Evolutionary conservation across 1,284 basidiomycete genomes (phyloP), one percentile per base, ranked within the genome.

Genomic region (Xerocomus amazonicus): DNA sequence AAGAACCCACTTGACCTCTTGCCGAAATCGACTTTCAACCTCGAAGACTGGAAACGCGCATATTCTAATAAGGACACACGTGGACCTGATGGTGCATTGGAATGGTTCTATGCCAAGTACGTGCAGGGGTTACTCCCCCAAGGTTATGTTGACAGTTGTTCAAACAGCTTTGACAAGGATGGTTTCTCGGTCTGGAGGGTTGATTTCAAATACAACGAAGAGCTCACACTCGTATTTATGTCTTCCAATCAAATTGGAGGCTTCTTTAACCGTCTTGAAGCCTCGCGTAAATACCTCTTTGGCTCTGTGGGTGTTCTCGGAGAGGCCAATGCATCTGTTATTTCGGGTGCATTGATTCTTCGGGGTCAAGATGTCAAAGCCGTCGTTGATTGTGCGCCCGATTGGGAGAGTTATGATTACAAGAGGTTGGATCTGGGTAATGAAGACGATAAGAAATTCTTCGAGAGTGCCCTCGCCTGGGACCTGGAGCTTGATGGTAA

Each of bases 51-150:
- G 91, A 98, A 98, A 77, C 86, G 93, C 47, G 87, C 90, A 52
- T 98, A 98, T 80, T 97, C 93, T 61, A 98, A 98, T 87, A 87
- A 89, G 73, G 95, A 97, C 50, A 97, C 95, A 34, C 84, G 90
- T 52, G 88, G 87, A 34, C 57, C 84, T 19, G 83, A 70, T 45
- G 89, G 89, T 51, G 62, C 87, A 41, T 59, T 91, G 23, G 87
- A 92, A 68, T 95, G 91, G 91, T 87, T 95, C 81, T 92, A 94
- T 78, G 66, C 91, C 70, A 86, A 93, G 88, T 92, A 59, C 48
- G 83, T 73, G 7, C 6, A 14, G 1, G 13, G 27, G 2, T 37
- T 34, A 5, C 6, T 7, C 10, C 3, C 38, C 6, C 36, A 9
- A 12, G 33, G 12, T 39, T 26, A 50, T n/a, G 48, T 67, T 56